Conservation (phyloP, 2,329 filamentous ascomycete genomes). For the Pseudogymnoascus sp. region DNA sequence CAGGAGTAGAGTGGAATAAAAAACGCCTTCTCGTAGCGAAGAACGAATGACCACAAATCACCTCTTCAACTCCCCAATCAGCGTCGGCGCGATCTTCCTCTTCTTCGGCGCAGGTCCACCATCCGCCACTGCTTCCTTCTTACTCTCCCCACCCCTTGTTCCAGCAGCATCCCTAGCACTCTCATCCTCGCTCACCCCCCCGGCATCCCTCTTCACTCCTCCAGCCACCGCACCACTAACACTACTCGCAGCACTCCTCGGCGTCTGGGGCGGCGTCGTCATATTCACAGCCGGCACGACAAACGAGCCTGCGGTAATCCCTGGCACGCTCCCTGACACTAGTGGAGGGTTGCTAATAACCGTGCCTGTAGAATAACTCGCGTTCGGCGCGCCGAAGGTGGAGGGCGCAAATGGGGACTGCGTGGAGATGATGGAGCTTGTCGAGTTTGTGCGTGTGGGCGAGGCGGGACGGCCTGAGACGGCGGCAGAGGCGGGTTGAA, state of each 20-base stretch:
- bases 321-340: constrained; percentile 68
- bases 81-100: constrained; percentile 62
- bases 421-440: constrained; percentile 65
- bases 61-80: constrained; percentile 31
- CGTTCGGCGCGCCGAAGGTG: constrained; percentile 30
- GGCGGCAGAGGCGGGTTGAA: constrained; percentile 42
- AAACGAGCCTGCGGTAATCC: constrained; percentile 48
- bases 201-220: constrained; percentile 47
- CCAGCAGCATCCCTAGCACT: constrained; percentile 36
- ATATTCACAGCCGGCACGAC: constrained; percentile 58
- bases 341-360: constrained; percentile 72
- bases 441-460: constrained; percentile 77
- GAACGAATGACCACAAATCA: neutral
- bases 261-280: constrained; percentile 86
- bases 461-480: constrained; percentile 58
- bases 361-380: constrained; percentile 36
- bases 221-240: constrained; percentile 40
- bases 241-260: constrained; percentile 53
- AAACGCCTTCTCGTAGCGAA: neutral
- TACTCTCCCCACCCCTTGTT: constrained; percentile 34
- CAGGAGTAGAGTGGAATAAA: neutral
- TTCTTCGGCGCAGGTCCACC: constrained; percentile 41
- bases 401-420: constrained; percentile 32
- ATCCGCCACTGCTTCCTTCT: constrained; percentile 20
- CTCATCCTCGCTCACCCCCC: constrained; percentile 41